A percentile compares a stretch with the other conserved stretches of the same genome.
These are phyloP conservation scores for Lachnellula suecica DNA, from an alignment of 2,329 filamentous ascomycete species.

Conservation along the genomic window DNA sequence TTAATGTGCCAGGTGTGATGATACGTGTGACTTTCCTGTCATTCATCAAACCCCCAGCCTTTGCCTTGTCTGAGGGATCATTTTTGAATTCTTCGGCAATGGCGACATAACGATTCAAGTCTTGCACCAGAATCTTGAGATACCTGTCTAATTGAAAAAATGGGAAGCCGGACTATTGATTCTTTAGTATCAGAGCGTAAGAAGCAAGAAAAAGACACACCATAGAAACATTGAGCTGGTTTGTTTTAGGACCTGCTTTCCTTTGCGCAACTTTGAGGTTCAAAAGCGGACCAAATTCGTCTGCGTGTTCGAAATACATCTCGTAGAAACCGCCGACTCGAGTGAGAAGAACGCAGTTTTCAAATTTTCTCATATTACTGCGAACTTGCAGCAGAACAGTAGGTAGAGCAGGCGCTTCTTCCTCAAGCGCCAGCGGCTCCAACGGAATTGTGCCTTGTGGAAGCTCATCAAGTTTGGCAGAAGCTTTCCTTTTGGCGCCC, in stretches of 20 bases:
- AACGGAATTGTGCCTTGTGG: conserved; percentile 51
- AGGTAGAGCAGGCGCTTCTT: conserved; percentile 63
- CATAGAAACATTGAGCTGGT: conserved; percentile 76
- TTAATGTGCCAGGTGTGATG: conserved; percentile 90
- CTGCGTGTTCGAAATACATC: conserved; percentile 94
- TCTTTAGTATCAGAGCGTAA: conserved; percentile 5
- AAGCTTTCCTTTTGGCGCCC: conserved; percentile 55
- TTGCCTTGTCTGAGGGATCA: conserved; percentile 65
- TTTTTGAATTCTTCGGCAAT: conserved; percentile 92
- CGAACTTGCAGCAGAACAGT: conserved; percentile 85
- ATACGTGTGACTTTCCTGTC: conserved; percentile 83
- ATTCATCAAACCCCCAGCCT: conserved; percentile 76
- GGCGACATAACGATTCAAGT: conserved; percentile 86
- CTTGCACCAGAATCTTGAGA: conserved; percentile 89
- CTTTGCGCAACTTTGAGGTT: conserved; percentile 84
- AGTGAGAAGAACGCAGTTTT: conserved; percentile 87
- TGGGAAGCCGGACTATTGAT: conserved; percentile 77
- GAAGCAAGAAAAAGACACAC: conserved; percentile 51
- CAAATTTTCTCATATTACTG: conserved; percentile 87
- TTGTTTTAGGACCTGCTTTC: conserved; percentile 75
- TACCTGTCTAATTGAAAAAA: conserved; percentile 91
- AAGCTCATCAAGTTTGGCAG: conserved; percentile 54
- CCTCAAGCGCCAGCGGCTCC: conserved; percentile 35
- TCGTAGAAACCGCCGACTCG: conserved; percentile 96
- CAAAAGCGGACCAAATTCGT: conserved; percentile 80